Conservation (phyloP, 345 rosid genomes). For the Populus tremula region DNA sequence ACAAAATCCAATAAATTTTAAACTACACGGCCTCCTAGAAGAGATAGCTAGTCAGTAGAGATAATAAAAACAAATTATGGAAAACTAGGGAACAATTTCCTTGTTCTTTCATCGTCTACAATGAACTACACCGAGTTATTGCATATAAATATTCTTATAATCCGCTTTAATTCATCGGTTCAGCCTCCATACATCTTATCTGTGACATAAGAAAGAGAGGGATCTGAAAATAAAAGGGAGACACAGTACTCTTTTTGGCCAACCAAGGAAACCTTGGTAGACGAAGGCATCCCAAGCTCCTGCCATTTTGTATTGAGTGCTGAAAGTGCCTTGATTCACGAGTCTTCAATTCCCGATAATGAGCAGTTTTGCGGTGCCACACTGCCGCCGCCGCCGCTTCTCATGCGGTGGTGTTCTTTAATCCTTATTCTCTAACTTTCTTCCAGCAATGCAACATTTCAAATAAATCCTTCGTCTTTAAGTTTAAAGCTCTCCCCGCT, state of each 20-base stretch:
- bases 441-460: too few species aligned
- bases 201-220: background rate
- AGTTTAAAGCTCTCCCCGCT: too few species aligned
- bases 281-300: background rate
- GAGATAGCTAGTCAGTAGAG: too few species aligned
- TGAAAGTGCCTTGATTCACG: background rate
- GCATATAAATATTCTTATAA: background rate
- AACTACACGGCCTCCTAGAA: too few species aligned
- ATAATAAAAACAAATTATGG: too few species aligned
- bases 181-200: background rate
- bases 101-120: too few species aligned
- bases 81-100: too few species aligned
- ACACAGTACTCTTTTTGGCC: background rate
- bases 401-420: background rate
- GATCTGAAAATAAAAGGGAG: background rate
- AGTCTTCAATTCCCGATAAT: slow-evolving; percentile 5
- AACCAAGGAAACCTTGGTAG: slow-evolving; percentile 4
- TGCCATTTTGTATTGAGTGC: background rate
- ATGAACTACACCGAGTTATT: too few species aligned
- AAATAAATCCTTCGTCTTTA: too few species aligned
- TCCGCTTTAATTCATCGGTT: background rate
- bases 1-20: too few species aligned
- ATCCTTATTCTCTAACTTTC: too few species aligned
- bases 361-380: background rate
- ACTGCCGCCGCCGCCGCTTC: background rate